Evolutionary conservation across 1,284 basidiomycete species (phyloP).

Genomic region (Butyriboletus appendiculatus): DNA sequence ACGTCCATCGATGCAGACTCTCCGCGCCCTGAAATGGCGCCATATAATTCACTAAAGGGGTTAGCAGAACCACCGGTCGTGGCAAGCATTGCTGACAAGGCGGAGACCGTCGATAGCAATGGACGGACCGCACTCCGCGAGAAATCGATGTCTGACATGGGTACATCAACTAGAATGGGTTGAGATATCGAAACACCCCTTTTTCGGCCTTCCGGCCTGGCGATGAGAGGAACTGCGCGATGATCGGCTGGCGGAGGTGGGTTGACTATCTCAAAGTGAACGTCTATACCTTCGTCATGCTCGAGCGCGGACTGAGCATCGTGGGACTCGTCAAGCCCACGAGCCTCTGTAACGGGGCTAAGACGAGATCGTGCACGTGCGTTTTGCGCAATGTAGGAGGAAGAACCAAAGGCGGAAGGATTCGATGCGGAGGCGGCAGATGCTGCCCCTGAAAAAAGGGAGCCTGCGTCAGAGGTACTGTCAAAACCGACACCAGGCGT

Average conservation of each 20-base stretch:
- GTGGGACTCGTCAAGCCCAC: slow-evolving; percentile 21
- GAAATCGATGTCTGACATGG: slow-evolving; percentile 46
- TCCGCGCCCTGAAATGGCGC: slow-evolving; percentile 73
- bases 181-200: slow-evolving; percentile 30
- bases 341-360: slow-evolving; percentile 67
- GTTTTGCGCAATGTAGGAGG: slow-evolving; percentile 44
- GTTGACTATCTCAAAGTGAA: slow-evolving; percentile 49
- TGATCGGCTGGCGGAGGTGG: slow-evolving; percentile 28
- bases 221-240: slow-evolving; percentile 16
- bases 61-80: slow-evolving; percentile 62
- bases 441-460: slow-evolving; percentile 51
- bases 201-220: slow-evolving; percentile 25
- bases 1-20: slow-evolving; percentile 67
- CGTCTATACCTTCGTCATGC: slow-evolving; percentile 36
- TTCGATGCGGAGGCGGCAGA: slow-evolving; percentile 52
- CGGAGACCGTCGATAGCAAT: slow-evolving; percentile 48
- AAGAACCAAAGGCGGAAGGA: slow-evolving; percentile 50
- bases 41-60: slow-evolving; percentile 83
- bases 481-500: slow-evolving; percentile 49
- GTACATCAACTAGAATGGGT: slow-evolving; percentile 21
- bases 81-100: slow-evolving; percentile 67
- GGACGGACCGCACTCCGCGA: slow-evolving; percentile 50
- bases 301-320: slow-evolving; percentile 19
- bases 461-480: slow-evolving; percentile 58
- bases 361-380: slow-evolving; percentile 52